Percentiles rank a stretch among this genome's conserved stretches.
Conservation (phyloP, 805 yeast genomes). For the Yamadazyma sp. region DNA sequence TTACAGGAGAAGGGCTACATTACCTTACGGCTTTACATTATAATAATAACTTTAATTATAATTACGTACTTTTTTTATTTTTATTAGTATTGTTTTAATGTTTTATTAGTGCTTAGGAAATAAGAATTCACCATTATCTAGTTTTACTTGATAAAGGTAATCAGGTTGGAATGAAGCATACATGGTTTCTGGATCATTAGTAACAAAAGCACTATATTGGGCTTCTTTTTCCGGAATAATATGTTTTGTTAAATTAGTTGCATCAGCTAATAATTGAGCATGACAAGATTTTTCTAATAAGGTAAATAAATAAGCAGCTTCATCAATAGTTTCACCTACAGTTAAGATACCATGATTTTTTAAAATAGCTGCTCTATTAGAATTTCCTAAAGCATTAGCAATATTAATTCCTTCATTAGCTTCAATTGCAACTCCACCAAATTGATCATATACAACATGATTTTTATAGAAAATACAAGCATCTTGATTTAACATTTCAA, state of each 20-base stretch:
- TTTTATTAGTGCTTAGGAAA: too few relatives aligned
- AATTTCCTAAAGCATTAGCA: constrained; percentile 26
- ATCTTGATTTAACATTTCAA: constrained; percentile 82
- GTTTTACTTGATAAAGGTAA: constrained; percentile 14
- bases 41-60: too few relatives aligned
- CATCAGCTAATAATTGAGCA: constrained; percentile 26
- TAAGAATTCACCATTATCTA: constrained; percentile 1
- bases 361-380: constrained; percentile 32
- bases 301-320: constrained; percentile 34
- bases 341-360: constrained; percentile 35
- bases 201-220: constrained; percentile 59
- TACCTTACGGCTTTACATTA: too few relatives aligned
- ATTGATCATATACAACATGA: constrained; percentile 63
- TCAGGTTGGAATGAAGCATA: constrained; percentile 77
- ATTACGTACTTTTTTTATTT: too few relatives aligned
- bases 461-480: constrained; percentile 62
- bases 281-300: constrained; percentile 32
- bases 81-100: too few relatives aligned
- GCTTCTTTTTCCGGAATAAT: constrained; percentile 63
- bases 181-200: constrained; percentile 58
- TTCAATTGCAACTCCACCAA: constrained; percentile 71
- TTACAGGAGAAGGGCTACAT: too few relatives aligned
- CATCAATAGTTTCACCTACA: constrained; percentile 34
- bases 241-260: constrained; percentile 23
- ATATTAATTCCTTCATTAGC: constrained; percentile 27